Conservation (phyloP, 2,329 filamentous ascomycete species). For the Penicillium rolfsii region DNA sequence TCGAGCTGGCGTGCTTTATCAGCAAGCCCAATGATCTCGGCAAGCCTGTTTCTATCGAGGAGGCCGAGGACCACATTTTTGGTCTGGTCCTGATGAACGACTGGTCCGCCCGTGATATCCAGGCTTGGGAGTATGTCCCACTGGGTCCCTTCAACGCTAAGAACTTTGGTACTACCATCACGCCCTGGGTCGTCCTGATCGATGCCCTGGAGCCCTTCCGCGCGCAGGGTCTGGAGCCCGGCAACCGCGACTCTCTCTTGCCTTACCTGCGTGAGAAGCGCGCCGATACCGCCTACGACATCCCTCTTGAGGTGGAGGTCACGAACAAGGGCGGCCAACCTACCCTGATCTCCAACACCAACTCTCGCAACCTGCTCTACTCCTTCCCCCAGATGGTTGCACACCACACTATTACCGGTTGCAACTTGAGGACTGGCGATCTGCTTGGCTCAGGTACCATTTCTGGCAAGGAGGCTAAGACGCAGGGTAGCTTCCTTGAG, state of each 20-base stretch:
- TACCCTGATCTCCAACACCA: conserved; percentile 64
- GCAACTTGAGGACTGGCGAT: conserved; percentile 73
- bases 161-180: conserved; percentile 79
- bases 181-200: conserved; percentile 75
- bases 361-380: conserved; percentile 71
- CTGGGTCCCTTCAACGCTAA: conserved; percentile 82
- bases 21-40: conserved; percentile 68
- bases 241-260: conserved; percentile 59
- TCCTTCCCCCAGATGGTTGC: conserved; percentile 83
- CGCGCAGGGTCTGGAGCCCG: conserved; percentile 54
- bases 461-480: conserved; percentile 61
- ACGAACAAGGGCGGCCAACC: conserved; percentile 52
- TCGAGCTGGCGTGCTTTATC: conserved; percentile 78
- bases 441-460: conserved; percentile 80
- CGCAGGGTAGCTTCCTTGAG: conserved; percentile 72
- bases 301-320: conserved; percentile 67
- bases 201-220: conserved; percentile 75
- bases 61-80: conserved; percentile 73
- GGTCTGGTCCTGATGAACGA: conserved; percentile 84
- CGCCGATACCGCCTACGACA: conserved; percentile 65
- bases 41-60: conserved; percentile 61
- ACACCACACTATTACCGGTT: conserved; percentile 77
- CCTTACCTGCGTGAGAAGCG: conserved; percentile 68
- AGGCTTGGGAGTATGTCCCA: conserved; percentile 82
- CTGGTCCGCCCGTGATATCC: conserved; percentile 82